Percentiles rank a stretch among this genome's conserved stretches.
These are phyloP conservation scores for Pseudocercospora macadamiae DNA, from an alignment of 2,329 filamentous ascomycete genomes.

Conservation along the genomic window DNA sequence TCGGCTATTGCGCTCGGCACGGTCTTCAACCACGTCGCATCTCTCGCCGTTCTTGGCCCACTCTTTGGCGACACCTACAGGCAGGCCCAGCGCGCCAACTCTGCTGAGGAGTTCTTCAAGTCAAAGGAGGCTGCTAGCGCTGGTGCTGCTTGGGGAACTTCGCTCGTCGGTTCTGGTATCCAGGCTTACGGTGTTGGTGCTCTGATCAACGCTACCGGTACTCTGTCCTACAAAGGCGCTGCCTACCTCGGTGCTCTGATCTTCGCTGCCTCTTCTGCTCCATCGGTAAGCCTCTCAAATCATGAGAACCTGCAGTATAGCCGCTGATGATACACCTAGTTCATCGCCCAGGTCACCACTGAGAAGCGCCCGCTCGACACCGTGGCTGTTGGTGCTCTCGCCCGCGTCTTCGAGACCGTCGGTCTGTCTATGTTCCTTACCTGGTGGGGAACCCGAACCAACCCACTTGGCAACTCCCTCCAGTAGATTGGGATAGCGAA, in stretches of 20 bases:
- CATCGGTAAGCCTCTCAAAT: conserved; percentile 67
- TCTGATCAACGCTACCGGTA: conserved; percentile 83
- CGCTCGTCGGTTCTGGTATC: conserved; percentile 82
- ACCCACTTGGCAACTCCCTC: conserved; percentile 87
- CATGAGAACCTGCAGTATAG: background rate
- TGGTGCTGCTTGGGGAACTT: conserved; percentile 86
- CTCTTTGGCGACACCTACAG: conserved; percentile 95
- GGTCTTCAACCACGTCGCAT: conserved; percentile 90
- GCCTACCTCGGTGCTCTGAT: conserved; percentile 89
- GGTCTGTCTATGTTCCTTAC: conserved; percentile 90
- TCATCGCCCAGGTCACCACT: conserved; percentile 81
- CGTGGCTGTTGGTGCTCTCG: conserved; percentile 79
- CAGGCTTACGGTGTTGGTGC: conserved; percentile 50
- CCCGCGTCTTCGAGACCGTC: conserved; percentile 89
- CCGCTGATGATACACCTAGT: conserved; percentile 55
- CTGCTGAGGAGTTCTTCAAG: conserved; percentile 93
- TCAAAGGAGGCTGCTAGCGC: conserved; percentile 90
- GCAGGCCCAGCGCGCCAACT: conserved; percentile 86
- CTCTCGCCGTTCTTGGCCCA: conserved; percentile 82
- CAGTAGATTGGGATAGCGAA: conserved; percentile 45
- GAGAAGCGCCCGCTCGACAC: conserved; percentile 93
- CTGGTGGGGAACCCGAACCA: conserved; percentile 96
- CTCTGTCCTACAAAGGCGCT: conserved; percentile 94
- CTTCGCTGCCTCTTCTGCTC: conserved; percentile 88
- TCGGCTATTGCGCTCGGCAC: conserved; percentile 96